These are phyloP conservation scores for Durio zibethinus DNA, from an alignment of 345 rosid genomes.

Conservation along the genomic window DNA sequence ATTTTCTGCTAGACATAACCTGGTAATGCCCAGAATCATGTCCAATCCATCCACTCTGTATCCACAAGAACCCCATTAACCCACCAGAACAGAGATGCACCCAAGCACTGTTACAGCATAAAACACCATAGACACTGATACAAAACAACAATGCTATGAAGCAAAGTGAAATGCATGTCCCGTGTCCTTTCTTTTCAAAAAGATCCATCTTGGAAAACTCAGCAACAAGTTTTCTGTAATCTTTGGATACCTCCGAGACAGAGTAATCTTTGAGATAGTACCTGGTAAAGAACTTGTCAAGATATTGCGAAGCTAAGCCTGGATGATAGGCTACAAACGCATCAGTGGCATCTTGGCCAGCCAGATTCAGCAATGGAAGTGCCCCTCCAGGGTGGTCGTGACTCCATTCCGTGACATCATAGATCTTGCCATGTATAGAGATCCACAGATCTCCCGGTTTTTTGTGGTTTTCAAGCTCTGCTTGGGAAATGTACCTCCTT, in stretches of 20 bases:
- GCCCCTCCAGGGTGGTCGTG: slow-evolving; percentile 48
- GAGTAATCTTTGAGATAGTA: slow-evolving; percentile 37
- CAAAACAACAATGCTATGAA: slow-evolving; percentile 29
- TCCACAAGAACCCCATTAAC: slow-evolving; percentile 45
- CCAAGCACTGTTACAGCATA: slow-evolving; percentile 29
- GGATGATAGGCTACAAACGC: slow-evolving; percentile 58
- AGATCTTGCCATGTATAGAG: slow-evolving; percentile 52
- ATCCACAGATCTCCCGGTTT: slow-evolving; percentile 50
- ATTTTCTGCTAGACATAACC: slow-evolving; percentile 29
- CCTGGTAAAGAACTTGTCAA: slow-evolving; percentile 48
- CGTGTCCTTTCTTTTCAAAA: slow-evolving; percentile 45
- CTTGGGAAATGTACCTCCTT: slow-evolving; percentile 33
- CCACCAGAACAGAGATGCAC: slow-evolving; percentile 39
- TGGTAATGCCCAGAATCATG: slow-evolving; percentile 76
- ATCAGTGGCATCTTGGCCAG: slow-evolving; percentile 53
- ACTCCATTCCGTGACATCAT: slow-evolving; percentile 45
- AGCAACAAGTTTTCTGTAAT: slow-evolving; percentile 37
- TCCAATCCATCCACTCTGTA: slow-evolving; percentile 75
- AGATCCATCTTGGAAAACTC: slow-evolving; percentile 47
- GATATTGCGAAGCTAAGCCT: slow-evolving; percentile 44
- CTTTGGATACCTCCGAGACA: slow-evolving; percentile 45
- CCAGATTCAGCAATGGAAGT: slow-evolving; percentile 39
- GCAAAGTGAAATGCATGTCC: slow-evolving; percentile 18
- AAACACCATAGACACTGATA: slow-evolving; percentile 35
- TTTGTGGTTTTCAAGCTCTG: slow-evolving; percentile 42